A percentile compares a stretch with the other conserved stretches of the same genome.
phyloP scores from a whole-genome alignment of 139 green algal genomes.

The Chlorokybus atmophyticus region DNA sequence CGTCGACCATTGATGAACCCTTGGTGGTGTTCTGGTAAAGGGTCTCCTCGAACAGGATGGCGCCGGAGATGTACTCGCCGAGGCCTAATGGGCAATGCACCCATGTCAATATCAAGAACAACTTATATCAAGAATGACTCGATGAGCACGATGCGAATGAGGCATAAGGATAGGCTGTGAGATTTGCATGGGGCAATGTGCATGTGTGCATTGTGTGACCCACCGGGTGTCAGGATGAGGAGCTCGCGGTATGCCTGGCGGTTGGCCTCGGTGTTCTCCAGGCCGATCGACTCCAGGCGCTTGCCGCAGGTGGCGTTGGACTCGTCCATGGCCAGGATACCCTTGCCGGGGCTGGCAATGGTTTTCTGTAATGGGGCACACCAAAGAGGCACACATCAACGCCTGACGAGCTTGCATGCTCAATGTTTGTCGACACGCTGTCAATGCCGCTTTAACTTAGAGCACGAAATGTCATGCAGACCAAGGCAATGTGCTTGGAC shows the following conservation, averaged over 20 bases:
- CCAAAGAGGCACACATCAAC: not conserved
- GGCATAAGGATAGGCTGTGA: too few species aligned
- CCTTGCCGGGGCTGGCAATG: slow-evolving; percentile 68
- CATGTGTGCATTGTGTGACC: too few species aligned
- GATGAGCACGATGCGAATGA: too few species aligned
- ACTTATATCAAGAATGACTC: too few species aligned
- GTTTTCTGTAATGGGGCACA: slow-evolving; percentile 10
- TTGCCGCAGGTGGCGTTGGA: slow-evolving; percentile 96
- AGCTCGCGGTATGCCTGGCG: slow-evolving; percentile 89
- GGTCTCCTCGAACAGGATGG: slow-evolving; percentile 99
- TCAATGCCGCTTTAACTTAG: not conserved
- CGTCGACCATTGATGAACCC: slow-evolving; percentile 75
- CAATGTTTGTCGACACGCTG: not conserved
- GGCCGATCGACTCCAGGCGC: slow-evolving; percentile 87
- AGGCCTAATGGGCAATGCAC: slow-evolving; percentile 54
- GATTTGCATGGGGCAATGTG: too few species aligned
- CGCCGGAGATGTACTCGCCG: slow-evolving; percentile 77
- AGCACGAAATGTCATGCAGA: not conserved
- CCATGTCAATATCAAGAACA: too few species aligned
- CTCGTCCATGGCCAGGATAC: slow-evolving; percentile 97
- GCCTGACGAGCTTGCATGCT: not conserved
- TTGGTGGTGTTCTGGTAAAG: slow-evolving; percentile 82
- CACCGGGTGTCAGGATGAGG: slow-evolving; percentile 68
- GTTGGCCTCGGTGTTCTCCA: slow-evolving; percentile 99
- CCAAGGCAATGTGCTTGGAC: not conserved